These are phyloP conservation scores for Epichloe amarillans DNA, from an alignment of 2,329 filamentous ascomycete species.

Conservation along the genomic window DNA sequence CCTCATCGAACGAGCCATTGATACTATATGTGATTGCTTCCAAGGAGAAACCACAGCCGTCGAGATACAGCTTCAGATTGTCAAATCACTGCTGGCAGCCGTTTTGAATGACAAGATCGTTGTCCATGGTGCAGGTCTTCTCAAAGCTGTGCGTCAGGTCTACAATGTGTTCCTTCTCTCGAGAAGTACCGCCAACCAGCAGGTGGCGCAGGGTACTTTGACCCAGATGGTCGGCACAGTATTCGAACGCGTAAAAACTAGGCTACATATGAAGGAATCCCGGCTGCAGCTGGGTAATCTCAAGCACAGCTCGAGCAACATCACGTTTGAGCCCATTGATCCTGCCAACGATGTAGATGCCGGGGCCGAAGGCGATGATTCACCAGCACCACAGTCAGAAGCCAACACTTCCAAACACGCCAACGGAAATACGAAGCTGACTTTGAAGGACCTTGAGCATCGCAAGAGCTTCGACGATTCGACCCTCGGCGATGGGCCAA, in stretches of 20 bases:
- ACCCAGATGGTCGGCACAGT: conserved; percentile 99
- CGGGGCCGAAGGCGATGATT: conserved; percentile 23
- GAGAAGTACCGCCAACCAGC: conserved; percentile 86
- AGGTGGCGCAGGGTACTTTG: conserved; percentile 89
- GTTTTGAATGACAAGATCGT: conserved; percentile 98
- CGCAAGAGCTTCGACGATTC: conserved; percentile 58
- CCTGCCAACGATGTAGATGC: conserved; percentile 23
- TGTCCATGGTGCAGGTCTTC: conserved; percentile 85
- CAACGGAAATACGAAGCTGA: conserved; percentile 41
- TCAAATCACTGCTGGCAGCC: conserved; percentile 89
- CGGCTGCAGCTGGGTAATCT: conserved; percentile 45
- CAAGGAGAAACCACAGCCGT: conserved; percentile 87
- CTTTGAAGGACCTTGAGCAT: conserved; percentile 52
- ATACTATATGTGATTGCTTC: conserved; percentile 98
- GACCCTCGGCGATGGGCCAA: conserved; percentile 51
- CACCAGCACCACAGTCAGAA: conserved; percentile 19
- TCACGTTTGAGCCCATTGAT: conserved; percentile 35
- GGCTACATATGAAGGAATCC: conserved; percentile 77
- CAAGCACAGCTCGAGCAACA: conserved; percentile 38
- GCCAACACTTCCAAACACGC: conserved; percentile 16
- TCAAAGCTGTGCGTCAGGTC: conserved; percentile 94
- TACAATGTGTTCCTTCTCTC: conserved; percentile 98
- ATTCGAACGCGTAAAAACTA: conserved; percentile 82
- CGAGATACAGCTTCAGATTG: conserved; percentile 93
- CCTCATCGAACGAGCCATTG: conserved; percentile 92